phyloP scores from a whole-genome alignment of 2,329 filamentous ascomycete genomes.

The Nemania diffusa region DNA sequence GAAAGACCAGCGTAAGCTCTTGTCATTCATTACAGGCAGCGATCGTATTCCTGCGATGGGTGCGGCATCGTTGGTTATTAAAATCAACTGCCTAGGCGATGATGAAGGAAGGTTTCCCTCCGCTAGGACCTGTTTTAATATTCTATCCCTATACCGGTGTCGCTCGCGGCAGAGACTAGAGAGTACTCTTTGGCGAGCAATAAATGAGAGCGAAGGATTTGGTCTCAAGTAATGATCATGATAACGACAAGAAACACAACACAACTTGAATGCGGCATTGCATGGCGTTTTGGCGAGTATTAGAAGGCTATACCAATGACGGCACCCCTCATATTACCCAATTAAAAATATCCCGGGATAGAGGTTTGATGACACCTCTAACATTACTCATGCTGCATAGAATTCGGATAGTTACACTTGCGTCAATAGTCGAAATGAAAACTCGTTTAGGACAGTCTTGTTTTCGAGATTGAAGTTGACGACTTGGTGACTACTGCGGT shows the following conservation, averaged over 20 bases:
- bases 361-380: constrained; percentile 12
- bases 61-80: constrained; percentile 78
- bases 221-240: constrained; percentile 63
- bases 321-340: not conserved
- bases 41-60: constrained; percentile 92
- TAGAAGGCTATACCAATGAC: constrained; percentile 13
- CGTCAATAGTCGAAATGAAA: constrained; percentile 5
- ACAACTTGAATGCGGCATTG: constrained; percentile 29
- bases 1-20: constrained; percentile 77
- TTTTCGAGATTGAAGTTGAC: constrained; percentile 5
- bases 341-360: constrained; percentile 5
- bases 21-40: constrained; percentile 89
- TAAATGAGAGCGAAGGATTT: constrained; percentile 92
- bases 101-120: constrained; percentile 81
- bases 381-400: constrained; percentile 20
- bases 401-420: not conserved
- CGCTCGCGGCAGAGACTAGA: constrained; percentile 73
- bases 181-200: constrained; percentile 81
- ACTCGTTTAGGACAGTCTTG: not conserved
- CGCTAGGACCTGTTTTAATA: constrained; percentile 92
- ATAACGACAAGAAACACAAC: constrained; percentile 29
- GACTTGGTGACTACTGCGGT: not conserved
- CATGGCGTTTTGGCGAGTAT: constrained; percentile 31
- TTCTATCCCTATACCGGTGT: constrained; percentile 81
- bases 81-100: constrained; percentile 78